phyloP scores from a whole-genome alignment of 1,284 basidiomycete species.

The Cystobasidium slooffiae region DNA sequence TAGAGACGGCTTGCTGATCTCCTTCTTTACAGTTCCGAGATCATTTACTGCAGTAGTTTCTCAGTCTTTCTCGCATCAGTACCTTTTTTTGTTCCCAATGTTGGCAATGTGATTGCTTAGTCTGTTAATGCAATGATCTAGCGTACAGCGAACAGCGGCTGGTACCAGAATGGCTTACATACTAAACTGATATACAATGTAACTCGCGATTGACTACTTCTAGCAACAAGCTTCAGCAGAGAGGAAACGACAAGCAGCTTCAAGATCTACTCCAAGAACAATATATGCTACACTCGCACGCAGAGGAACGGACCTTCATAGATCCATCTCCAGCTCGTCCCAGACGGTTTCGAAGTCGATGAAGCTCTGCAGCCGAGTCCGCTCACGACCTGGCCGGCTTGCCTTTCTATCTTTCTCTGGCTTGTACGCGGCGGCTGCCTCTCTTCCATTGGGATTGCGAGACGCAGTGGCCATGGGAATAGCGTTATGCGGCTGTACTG shows the following conservation, averaged over 20 bases:
- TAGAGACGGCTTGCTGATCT: neutral
- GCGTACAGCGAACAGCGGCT: too few species aligned
- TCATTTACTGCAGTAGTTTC: constrained; percentile 21
- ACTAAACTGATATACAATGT: too few species aligned
- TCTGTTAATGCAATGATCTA: too few species aligned
- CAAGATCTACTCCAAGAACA: neutral
- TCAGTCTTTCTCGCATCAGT: too few species aligned
- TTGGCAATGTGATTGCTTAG: neutral
- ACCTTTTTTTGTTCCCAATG: neutral
- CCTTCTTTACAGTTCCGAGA: constrained; percentile 33
- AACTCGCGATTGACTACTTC: too few species aligned
- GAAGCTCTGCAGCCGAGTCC: constrained; percentile 12
- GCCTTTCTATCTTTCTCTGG: neutral
- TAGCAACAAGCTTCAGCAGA: neutral
- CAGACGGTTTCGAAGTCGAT: constrained; percentile 28
- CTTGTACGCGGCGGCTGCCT: neutral
- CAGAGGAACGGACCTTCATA: neutral
- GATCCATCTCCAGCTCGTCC: constrained; percentile 27
- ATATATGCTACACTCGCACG: neutral
- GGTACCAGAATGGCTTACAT: too few species aligned
- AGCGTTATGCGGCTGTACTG: too few species aligned
- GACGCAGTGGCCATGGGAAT: too few species aligned
- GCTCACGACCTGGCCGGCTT: neutral
- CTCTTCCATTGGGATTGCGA: neutral
- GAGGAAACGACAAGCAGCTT: neutral